Evolutionary conservation across 179 eudicot species (phyloP).

Genomic region (Drosera spatulata): DNA sequence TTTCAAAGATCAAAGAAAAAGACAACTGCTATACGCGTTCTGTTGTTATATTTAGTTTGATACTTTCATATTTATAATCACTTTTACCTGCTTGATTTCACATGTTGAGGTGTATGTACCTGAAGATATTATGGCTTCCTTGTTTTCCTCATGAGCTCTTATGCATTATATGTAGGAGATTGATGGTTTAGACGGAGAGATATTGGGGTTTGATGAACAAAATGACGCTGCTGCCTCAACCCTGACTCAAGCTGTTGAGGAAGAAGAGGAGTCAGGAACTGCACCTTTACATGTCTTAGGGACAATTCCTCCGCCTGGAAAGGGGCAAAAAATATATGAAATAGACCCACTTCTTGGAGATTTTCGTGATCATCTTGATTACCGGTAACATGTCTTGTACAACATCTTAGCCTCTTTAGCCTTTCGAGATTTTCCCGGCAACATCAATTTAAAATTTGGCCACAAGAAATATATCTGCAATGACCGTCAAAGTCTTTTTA

Average conservation of each 20-base stretch:
- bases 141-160: neutral
- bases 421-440: slow-evolving; percentile 3
- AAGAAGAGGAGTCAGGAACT: slow-evolving; percentile 8
- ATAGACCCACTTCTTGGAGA: slow-evolving; percentile 60
- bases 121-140: neutral
- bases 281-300: slow-evolving; percentile 18
- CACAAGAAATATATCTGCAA: neutral
- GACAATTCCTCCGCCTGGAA: slow-evolving; percentile 72
- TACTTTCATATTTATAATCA: neutral
- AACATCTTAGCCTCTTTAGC: neutral
- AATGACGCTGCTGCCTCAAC: slow-evolving; percentile 15
- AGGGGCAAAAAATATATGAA: slow-evolving; percentile 76
- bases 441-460: neutral
- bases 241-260: slow-evolving; percentile 20
- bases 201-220: slow-evolving; percentile 15
- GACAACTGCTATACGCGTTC: too few species aligned
- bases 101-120: neutral
- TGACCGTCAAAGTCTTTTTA: too few species aligned
- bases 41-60: too few species aligned
- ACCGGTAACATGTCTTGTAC: slow-evolving; percentile 37
- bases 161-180: slow-evolving; percentile 25
- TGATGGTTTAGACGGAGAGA: slow-evolving; percentile 21
- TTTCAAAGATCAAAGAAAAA: too few species aligned
- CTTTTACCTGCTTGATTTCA: neutral
- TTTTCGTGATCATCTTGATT: slow-evolving; percentile 70